These are phyloP conservation scores for Akebia trifoliata DNA, from an alignment of 164 flowering plant genomes.

Conservation along the genomic window DNA sequence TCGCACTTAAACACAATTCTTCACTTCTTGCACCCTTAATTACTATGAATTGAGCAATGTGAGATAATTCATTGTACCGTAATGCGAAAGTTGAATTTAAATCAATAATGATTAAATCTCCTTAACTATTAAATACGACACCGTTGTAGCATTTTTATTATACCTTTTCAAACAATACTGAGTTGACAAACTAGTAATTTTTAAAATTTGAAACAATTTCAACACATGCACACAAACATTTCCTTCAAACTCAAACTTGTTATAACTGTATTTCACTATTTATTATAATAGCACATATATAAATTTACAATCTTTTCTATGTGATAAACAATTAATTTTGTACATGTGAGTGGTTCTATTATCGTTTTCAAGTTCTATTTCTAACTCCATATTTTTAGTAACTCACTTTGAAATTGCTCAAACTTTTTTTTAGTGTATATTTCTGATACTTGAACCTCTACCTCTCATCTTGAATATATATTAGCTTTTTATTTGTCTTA, in stretches of 20 bases:
- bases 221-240: not conserved
- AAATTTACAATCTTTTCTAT: not conserved
- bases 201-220: not conserved
- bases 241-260: not conserved
- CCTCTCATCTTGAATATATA: not conserved
- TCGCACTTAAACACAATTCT: not conserved
- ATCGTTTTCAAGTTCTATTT: not conserved
- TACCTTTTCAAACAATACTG: constrained; percentile 6
- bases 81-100: not conserved
- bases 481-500: not conserved
- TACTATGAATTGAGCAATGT: not conserved
- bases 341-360: not conserved
- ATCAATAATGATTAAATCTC: not conserved
- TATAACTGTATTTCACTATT: not conserved
- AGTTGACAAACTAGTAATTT: not conserved
- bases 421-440: constrained; percentile 6
- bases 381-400: not conserved
- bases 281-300: not conserved
- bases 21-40: not conserved
- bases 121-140: not conserved
- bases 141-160: not conserved
- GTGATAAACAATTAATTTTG: not conserved
- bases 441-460: constrained; percentile 3
- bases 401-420: constrained; percentile 1
- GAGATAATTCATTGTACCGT: constrained; percentile 1